phyloP scores from a whole-genome alignment of 495 filamentous ascomycete genomes.

The Rhizodiscina lignyota region DNA sequence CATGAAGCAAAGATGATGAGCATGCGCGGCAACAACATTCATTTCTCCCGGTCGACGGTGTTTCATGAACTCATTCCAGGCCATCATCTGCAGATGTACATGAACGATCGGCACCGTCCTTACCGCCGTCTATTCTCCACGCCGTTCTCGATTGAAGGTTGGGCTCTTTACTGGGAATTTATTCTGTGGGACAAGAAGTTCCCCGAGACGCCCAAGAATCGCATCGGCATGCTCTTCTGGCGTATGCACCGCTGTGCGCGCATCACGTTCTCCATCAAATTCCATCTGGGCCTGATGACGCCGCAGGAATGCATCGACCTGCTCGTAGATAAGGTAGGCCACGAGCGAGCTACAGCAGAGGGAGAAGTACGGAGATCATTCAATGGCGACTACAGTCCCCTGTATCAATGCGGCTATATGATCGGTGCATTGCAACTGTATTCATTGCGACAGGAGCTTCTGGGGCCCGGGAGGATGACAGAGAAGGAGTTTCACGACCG shows the following conservation, averaged over 20 bases:
- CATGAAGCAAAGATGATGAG: no score
- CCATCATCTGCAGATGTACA: slow-evolving; percentile 32
- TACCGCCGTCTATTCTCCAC: slow-evolving; percentile 32
- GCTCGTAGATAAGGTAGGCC: slow-evolving; percentile 22
- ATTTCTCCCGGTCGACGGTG: no score
- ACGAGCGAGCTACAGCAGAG: slow-evolving; percentile 37
- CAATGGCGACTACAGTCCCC: no score
- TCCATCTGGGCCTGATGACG: slow-evolving; percentile 30
- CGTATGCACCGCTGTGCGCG: slow-evolving; percentile 37
- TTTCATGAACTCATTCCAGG: slow-evolving; percentile 39
- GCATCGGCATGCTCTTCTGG: slow-evolving; percentile 31
- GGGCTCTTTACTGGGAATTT: slow-evolving; percentile 39
- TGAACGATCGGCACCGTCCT: slow-evolving; percentile 23
- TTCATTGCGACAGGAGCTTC: no score
- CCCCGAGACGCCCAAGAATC: slow-evolving; percentile 26
- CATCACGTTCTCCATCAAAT: slow-evolving; percentile 34
- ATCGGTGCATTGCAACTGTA: no score
- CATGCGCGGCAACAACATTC: no score
- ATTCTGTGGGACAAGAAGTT: slow-evolving; percentile 22
- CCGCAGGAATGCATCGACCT: slow-evolving; percentile 33
- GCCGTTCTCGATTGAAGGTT: slow-evolving; percentile 37
- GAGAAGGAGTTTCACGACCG: no score
- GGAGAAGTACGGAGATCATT: slow-evolving; percentile 35
- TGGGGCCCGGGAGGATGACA: no score
- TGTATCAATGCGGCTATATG: no score